Evolutionary conservation across 768 basidiomycete species (phyloP), one percentile per base, ranked within the genome.

Genomic region (Lactarius trivialis): DNA sequence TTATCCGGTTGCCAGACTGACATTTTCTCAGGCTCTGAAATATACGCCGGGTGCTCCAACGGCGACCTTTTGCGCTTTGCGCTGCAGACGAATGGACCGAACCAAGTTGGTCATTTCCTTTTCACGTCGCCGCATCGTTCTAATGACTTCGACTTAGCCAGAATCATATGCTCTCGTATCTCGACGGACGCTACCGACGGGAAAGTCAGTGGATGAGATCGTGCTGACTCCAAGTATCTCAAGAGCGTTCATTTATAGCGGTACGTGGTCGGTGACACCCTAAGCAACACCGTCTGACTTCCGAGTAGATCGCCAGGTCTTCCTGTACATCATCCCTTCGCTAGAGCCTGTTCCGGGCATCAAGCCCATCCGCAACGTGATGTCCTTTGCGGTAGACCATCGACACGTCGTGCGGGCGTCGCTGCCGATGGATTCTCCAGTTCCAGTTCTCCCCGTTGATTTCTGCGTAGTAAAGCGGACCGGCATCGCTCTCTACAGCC

Each of bases 11-110:
- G 43, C 56, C 62, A 50, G 11, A 21, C 43, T 45, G 5, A 24
- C 9, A 4, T 24, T 9, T 7, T 45, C 41, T 19, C 56, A 91
- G 91, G 86, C 34, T 85, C 85, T 45, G 93, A 97, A 69, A 82
- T 96, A 28, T 95, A 93, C 67, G 81, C 92, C 14, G 94, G 93
- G 14, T 89, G 88, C 64, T 84, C 85, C 24, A 91, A 93, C 62
- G 93, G 94, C 24, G 84, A 91, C 66, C 78, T 97, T 8, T 75
- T 93, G 37, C 86, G 93, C 48, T 95, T 88, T 70, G 80, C 86
- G 1, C 77, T 91, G 24, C 86, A 87, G 67, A 79, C 78, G 3
- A 83, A 82, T 66, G 77, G 77, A 73, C 67, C 76, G 78, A 68
- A 83, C 83, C 63, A 60, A 78, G 71, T 55, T 7, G 11, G 15